phyloP scores from a whole-genome alignment of 352 stramenopile genomes.

The Pythium biforme region DNA sequence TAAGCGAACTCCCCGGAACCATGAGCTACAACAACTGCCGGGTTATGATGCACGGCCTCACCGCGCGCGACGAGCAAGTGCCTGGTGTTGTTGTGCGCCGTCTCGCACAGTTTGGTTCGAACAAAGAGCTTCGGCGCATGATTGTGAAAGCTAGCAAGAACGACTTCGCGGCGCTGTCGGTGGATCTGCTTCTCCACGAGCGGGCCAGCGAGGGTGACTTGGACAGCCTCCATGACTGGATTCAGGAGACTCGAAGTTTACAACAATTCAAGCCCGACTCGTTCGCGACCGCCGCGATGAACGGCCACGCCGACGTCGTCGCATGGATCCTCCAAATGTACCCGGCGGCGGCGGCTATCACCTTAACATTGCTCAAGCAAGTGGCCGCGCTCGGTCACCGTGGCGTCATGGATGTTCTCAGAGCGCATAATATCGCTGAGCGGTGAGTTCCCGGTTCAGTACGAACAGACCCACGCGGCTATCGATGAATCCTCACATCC shows the following conservation, averaged over 20 bases:
- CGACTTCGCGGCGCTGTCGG: neutral
- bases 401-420: too few relatives aligned
- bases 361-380: neutral
- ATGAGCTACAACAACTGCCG: neutral
- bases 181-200: neutral
- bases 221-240: neutral
- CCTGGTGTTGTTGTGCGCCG: neutral
- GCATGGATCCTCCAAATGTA: neutral
- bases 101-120: neutral
- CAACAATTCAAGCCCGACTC: neutral
- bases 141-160: neutral
- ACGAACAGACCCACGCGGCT: too few relatives aligned
- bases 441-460: too few relatives aligned
- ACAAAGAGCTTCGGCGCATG: neutral
- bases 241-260: neutral
- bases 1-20: too few relatives aligned
- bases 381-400: neutral
- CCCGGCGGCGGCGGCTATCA: neutral
- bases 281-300: constrained; percentile 1
- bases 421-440: too few relatives aligned
- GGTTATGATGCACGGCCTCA: neutral
- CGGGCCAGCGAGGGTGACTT: neutral
- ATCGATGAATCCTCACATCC: neutral
- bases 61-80: neutral
- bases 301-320: neutral